Conservation (phyloP, 768 basidiomycete species). For the Amanita pseudoporphyria region DNA sequence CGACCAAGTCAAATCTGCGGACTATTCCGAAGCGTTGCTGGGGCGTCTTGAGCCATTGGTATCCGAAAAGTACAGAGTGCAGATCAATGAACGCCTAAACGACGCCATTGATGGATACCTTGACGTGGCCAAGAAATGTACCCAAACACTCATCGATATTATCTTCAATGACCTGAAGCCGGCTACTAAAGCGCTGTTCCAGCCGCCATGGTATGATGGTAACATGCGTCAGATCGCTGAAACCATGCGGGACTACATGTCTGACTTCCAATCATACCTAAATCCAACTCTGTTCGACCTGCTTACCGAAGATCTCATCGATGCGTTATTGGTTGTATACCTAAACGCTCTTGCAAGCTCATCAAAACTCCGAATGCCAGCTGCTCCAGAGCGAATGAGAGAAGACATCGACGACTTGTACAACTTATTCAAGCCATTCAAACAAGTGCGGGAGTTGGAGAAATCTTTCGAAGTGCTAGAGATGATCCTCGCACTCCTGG, state of each 20-base stretch:
- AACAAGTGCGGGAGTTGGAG: conserved; percentile 73
- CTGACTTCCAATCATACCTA: conserved; percentile 88
- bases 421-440: conserved; percentile 72
- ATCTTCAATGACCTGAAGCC: conserved; percentile 92
- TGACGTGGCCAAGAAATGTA: conserved; percentile 97
- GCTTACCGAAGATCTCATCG: conserved; percentile 85
- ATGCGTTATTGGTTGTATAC: conserved; percentile 83
- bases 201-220: conserved; percentile 82
- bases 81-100: conserved; percentile 82
- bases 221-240: conserved; percentile 83
- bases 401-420: conserved; percentile 73
- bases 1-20: conserved; percentile 94
- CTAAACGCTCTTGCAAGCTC: conserved; percentile 80
- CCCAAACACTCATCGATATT: conserved; percentile 86
- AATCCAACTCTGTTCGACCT: conserved; percentile 88
- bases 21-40: conserved; percentile 82
- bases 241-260: conserved; percentile 94
- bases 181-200: conserved; percentile 79
- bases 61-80: conserved; percentile 79
- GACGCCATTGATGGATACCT: conserved; percentile 97
- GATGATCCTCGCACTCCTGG: conserved; percentile 68
- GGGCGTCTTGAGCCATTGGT: conserved; percentile 85
- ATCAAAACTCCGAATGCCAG: conserved; percentile 80
- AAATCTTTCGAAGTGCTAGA: conserved; percentile 80
- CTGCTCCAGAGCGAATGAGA: conserved; percentile 74